Evolutionary conservation across 139 green algal species (phyloP), one percentile per base, ranked within the genome.

Genomic region (Tetradesmus lagerheimii): DNA sequence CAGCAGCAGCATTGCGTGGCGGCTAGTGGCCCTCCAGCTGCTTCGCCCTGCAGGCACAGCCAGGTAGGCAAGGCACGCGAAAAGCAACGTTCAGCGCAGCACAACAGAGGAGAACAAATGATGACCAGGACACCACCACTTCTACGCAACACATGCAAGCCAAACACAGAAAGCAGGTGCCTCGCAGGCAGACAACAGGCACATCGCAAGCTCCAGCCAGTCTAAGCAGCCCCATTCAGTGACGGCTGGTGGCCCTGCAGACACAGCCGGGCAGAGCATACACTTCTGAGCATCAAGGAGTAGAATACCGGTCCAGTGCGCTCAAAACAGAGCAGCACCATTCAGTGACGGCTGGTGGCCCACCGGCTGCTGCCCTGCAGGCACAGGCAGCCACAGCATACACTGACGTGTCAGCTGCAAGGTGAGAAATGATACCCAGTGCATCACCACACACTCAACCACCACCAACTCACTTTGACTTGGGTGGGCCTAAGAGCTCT

Each of bases 401-500:
- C n/a, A n/a, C n/a, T n/a, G n/a, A n/a, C n/a, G n/a, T n/a, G n/a
- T n/a, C n/a, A n/a, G n/a, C n/a, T n/a, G n/a, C n/a, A n/a, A n/a
- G n/a, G n/a, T n/a, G n/a, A n/a, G n/a, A n/a, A n/a, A n/a, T n/a
- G n/a, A n/a, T n/a, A n/a, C n/a, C n/a, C 47, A 83, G 37, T 62
- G 6, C 77, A 31, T 18, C 6, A 41, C 4, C 3, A 29, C n/a
- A n/a, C n/a, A n/a, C n/a, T n/a, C n/a, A n/a, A n/a, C n/a, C n/a
- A n/a, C n/a, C n/a, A n/a, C n/a, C n/a, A n/a, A 45, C 76, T 41
- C 37, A 41, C 31, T n/a, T n/a, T 80, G 25, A 90, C 76, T 86
- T 90, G 41, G 76, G 76, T 64, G 86, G 66, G 47, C 75, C 77
- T 29, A 90, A 77, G 47, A 91, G n/a, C 27, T 91, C 80, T 16